phyloP scores from a whole-genome alignment of 1,139 yeast genomes.

The Suhomyces maxii region DNA sequence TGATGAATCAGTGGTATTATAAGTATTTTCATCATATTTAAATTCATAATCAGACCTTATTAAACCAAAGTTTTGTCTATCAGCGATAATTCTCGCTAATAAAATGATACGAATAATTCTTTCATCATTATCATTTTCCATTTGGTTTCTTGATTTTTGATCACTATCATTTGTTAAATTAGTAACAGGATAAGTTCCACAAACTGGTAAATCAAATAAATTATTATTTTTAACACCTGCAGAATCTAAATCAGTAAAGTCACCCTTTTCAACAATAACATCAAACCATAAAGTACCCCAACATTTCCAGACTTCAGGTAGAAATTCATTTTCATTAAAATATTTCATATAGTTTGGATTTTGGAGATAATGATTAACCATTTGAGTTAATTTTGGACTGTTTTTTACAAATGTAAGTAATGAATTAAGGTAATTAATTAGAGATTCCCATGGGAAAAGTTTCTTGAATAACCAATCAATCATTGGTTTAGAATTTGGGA shows the following conservation, averaged over 20 bases:
- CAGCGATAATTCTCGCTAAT: constrained; percentile 51
- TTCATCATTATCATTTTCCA: constrained; percentile 42
- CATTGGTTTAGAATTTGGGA: constrained; percentile 50
- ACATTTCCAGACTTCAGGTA: constrained; percentile 79
- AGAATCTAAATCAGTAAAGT: constrained; percentile 49
- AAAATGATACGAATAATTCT: constrained; percentile 52
- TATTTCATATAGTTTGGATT: constrained; percentile 32
- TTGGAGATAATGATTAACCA: constrained; percentile 33
- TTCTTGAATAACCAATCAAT: constrained; percentile 53
- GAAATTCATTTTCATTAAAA: constrained; percentile 57
- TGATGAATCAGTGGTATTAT: constrained; percentile 26
- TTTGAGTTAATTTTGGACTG: constrained; percentile 24
- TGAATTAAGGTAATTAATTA: constrained; percentile 61
- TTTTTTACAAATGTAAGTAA: constrained; percentile 37
- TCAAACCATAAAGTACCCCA: constrained; percentile 88
- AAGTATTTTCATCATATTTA: constrained; percentile 35
- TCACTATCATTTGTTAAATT: constrained; percentile 13
- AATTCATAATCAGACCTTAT: constrained; percentile 46
- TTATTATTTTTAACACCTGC: constrained; percentile 58
- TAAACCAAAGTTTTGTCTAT: constrained; percentile 51
- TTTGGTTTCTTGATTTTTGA: constrained; percentile 24
- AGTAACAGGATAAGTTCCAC: constrained; percentile 53
- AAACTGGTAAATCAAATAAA: constrained; percentile 64
- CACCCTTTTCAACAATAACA: constrained; percentile 48
- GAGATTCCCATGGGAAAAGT: constrained; percentile 66